phyloP scores from a whole-genome alignment of 148 eudicot genomes.

The Polygonum aviculare region DNA sequence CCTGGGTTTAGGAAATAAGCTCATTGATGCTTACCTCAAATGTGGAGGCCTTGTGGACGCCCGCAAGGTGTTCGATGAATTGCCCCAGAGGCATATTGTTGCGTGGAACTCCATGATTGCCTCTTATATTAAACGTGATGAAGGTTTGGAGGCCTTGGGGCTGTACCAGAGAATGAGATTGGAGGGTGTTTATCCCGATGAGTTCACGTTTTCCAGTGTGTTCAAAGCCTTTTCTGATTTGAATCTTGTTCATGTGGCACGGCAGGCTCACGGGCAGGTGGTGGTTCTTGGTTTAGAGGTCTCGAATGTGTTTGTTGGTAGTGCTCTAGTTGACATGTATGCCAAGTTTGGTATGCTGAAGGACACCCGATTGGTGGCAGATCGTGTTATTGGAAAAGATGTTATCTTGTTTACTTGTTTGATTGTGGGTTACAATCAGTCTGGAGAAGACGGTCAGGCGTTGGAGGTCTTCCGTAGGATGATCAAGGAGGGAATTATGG shows the following conservation, averaged over 20 bases:
- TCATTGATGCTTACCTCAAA: conserved; percentile 21
- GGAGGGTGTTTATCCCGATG: conserved; percentile 32
- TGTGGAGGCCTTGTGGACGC: conserved; percentile 26
- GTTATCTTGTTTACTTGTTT: conserved; percentile 32
- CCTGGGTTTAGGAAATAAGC: conserved; percentile 22
- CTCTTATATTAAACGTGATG: conserved; percentile 20
- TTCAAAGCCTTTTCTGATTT: conserved; percentile 34
- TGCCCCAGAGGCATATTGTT: conserved; percentile 30
- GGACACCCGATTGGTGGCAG: conserved; percentile 27
- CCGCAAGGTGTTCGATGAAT: conserved; percentile 32
- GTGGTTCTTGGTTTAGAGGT: conserved; percentile 34
- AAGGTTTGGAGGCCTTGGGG: conserved; percentile 17
- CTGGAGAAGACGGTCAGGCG: conserved; percentile 26
- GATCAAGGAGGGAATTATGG: conserved; percentile 24
- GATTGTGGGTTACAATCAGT: conserved; percentile 27
- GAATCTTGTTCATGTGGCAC: conserved; percentile 23
- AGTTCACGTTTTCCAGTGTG: conserved; percentile 30
- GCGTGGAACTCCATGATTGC: conserved; percentile 35
- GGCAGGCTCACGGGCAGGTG: conserved; percentile 27
- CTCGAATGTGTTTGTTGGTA: conserved; percentile 32
- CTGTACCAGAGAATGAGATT: conserved; percentile 23
- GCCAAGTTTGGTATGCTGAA: conserved; percentile 31
- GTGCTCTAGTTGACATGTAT: conserved; percentile 41
- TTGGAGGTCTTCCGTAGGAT: conserved; percentile 23
- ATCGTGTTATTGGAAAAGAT: conserved; percentile 32